Conservation (phyloP, 441 rosid species). For the Aleurites moluccanus region DNA sequence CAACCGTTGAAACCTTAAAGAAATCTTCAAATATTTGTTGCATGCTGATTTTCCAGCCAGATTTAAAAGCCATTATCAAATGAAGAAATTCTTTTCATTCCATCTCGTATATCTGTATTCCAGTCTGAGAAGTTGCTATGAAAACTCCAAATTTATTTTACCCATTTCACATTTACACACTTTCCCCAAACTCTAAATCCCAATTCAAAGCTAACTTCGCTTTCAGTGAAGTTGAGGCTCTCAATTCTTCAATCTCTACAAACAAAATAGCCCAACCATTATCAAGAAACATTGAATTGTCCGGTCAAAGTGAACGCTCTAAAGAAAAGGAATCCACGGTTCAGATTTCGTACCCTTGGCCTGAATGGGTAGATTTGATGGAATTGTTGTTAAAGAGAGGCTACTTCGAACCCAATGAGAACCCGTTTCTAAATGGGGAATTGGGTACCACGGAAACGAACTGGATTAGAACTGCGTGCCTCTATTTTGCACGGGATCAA, state of each 20-base stretch:
- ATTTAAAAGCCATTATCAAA: neutral
- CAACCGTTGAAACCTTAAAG: neutral
- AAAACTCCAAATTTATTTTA: conserved; percentile 8
- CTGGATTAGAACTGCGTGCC: conserved; percentile 66
- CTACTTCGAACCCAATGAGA: conserved; percentile 44
- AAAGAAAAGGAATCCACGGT: conserved; percentile 20
- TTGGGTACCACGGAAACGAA: conserved; percentile 56
- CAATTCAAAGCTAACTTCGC: conserved; percentile 24
- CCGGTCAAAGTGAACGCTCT: neutral
- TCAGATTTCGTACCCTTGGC: conserved; percentile 69
- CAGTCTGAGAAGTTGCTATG: conserved; percentile 11
- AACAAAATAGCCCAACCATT: conserved; percentile 15
- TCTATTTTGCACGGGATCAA: conserved; percentile 70
- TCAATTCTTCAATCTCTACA: conserved; percentile 29
- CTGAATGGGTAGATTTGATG: conserved; percentile 75
- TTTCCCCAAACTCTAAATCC: conserved; percentile 27
- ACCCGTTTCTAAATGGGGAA: conserved; percentile 35
- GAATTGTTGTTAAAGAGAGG: conserved; percentile 54
- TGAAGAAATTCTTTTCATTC: conserved; percentile 37
- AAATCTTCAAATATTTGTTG: no score
- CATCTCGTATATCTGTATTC: conserved; percentile 22
- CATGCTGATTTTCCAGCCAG: conserved; percentile 6
- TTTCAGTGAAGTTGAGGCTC: conserved; percentile 29
- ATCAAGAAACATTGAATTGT: conserved; percentile 3
- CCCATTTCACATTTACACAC: conserved; percentile 34